A percentile compares a stretch with the other conserved stretches of the same genome.
Evolutionary conservation across 345 rosid genomes (phyloP).

Genomic region (Acer campestre): DNA sequence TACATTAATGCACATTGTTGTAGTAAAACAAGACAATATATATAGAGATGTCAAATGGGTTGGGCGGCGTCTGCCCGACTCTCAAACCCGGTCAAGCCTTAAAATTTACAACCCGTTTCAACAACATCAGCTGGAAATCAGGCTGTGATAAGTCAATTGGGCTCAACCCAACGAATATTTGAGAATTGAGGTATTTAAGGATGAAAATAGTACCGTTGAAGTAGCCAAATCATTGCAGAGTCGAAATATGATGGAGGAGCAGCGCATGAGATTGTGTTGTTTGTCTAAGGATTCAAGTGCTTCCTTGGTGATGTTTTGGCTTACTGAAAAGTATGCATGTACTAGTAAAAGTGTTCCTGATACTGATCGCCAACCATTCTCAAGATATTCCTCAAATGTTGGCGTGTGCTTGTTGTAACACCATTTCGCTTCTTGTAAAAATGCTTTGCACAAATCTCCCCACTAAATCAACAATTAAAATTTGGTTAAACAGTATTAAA

Average conservation of each 20-base stretch:
- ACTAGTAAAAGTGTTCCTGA: constrained; percentile 31
- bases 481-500: too few species aligned
- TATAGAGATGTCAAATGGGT: too few species aligned
- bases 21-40: too few species aligned
- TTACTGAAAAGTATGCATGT: constrained; percentile 31
- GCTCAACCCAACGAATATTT: neutral
- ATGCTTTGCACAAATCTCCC: constrained; percentile 47
- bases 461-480: constrained; percentile 26
- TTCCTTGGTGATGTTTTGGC: constrained; percentile 11
- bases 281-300: constrained; percentile 26
- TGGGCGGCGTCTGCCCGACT: too few species aligned
- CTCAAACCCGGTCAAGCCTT: too few species aligned
- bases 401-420: constrained; percentile 23
- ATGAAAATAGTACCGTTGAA: constrained; percentile 31
- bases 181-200: too few species aligned
- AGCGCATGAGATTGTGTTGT: constrained; percentile 32
- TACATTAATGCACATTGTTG: too few species aligned
- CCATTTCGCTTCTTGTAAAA: constrained; percentile 52
- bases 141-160: neutral
- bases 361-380: constrained; percentile 40
- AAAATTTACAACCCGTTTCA: too few species aligned
- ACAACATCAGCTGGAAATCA: too few species aligned
- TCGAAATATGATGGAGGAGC: constrained; percentile 40
- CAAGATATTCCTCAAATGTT: constrained; percentile 40
- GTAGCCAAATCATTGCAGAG: constrained; percentile 45